Percentiles rank a stretch among this genome's conserved stretches.
phyloP scores from a whole-genome alignment of 2,329 filamentous ascomycete genomes.

The Scytalidium lignicola region DNA sequence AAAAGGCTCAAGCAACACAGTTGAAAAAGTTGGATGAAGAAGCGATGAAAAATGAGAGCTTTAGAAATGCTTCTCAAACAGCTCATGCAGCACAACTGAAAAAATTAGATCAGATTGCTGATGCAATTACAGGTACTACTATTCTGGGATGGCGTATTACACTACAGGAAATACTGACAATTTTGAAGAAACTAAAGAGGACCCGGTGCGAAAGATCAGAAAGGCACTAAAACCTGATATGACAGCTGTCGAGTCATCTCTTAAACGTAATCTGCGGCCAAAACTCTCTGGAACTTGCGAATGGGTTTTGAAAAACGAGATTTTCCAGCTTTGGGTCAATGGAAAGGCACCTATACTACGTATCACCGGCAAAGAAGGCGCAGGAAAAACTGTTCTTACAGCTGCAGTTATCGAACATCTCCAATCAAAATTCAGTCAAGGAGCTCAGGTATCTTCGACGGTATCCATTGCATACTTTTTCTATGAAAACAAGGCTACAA shows the following conservation, averaged over 20 bases:
- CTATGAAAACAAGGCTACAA: background rate
- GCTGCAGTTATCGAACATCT: background rate
- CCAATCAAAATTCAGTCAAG: background rate
- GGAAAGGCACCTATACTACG: background rate
- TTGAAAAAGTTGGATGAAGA: background rate
- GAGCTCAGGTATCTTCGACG: background rate
- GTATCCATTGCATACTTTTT: background rate
- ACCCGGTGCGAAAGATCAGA: background rate
- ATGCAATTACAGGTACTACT: background rate
- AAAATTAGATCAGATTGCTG: background rate
- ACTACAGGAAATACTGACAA: background rate
- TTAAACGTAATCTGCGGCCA: background rate
- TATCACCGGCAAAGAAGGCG: background rate
- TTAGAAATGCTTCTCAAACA: background rate
- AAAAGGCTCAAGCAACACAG: background rate
- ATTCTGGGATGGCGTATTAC: background rate
- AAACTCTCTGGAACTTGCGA: slow-evolving; percentile 25
- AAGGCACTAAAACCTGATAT: background rate
- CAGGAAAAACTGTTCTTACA: background rate
- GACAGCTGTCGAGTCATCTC: background rate
- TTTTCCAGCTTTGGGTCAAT: slow-evolving; percentile 25
- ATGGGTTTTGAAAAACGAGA: slow-evolving; percentile 27
- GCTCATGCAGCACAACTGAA: background rate
- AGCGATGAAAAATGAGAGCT: background rate
- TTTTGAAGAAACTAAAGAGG: background rate